Base-by-base conservation (phyloP, 768 basidiomycete species). In the Russula ochroleuca region DNA sequence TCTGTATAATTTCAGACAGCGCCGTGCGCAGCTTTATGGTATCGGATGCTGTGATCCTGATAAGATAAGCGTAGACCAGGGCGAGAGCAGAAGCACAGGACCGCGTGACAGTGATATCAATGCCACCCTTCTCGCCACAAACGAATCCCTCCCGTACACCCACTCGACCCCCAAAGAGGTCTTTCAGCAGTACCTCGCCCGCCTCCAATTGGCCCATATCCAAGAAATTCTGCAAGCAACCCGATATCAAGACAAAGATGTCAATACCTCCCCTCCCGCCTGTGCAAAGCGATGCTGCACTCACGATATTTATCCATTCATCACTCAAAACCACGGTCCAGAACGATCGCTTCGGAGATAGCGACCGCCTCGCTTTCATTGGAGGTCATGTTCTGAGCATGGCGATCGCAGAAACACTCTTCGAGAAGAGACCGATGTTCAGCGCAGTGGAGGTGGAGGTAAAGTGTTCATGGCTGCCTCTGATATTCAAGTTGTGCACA, bases 231-330 rank as follows among this genome's bases (percentile, higher is more conserved):
- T 45, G 57, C 52, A 59, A 54, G 38, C 25, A 59, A 41, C 13
- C 47, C 19, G 19, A 21, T 8, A 19, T 40, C 33, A 28, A 47
- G 45, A 40, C 37, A 47, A 54, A 3, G 63, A 64, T 60, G 63
- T 14, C 49, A 11, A 13, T 50, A 38, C 62, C 62, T 38, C 48
- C 45, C 25, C 62, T 67, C 31, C 65, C 65, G 14, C 31, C 52
- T 9, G 40, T 64, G 14, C 57, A 70, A 64, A 70, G 71, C 62
- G 56, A 68, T 47, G 61, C 61, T 48, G 23, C 57, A 15, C 80
- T 90, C 57, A 82, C 87, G 68, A 84, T 88, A 57, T 89, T 82
- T 69, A 88, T 86, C 14, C 88, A 91, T 71, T 79, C 74, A 68
- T 87, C 87, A 21, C 77, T 90, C 55, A 78, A 83, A 56, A 79